Percentiles rank a stretch among this genome's conserved stretches.
Evolutionary conservation across 805 yeast species (phyloP).

Genomic region (Maudiozyma bulderi): DNA sequence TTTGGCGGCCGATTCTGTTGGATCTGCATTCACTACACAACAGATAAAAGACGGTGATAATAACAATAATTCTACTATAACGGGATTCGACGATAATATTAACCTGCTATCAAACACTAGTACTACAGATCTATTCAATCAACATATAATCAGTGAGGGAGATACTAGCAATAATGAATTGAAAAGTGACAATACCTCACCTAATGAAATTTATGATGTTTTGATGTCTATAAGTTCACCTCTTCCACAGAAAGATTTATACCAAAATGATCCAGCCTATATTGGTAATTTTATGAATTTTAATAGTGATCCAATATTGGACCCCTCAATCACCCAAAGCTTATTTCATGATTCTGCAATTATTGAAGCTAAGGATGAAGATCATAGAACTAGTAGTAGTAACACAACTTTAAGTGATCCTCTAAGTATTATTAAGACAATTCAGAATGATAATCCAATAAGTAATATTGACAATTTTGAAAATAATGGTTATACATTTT

Average conservation of each 20-base stretch:
- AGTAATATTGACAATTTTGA: background rate
- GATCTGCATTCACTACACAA: background rate
- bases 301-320: background rate
- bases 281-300: background rate
- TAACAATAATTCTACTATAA: too few species aligned
- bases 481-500: constrained; percentile 13
- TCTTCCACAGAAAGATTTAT: background rate
- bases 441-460: background rate
- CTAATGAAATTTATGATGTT: background rate
- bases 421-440: background rate
- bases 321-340: constrained; percentile 6
- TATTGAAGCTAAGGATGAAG: constrained; percentile 3
- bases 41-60: too few species aligned
- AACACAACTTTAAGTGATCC: background rate
- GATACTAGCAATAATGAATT: too few species aligned
- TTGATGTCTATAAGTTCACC: constrained; percentile 1
- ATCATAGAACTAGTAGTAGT: background rate
- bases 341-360: constrained; percentile 9
- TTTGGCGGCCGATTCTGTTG: background rate
- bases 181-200: background rate
- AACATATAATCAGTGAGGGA: background rate
- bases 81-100: too few species aligned
- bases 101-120: background rate
- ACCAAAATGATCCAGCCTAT: background rate
- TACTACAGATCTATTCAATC: background rate